These are phyloP conservation scores for Pseudogymnoascus sp. DNA, from an alignment of 2,329 filamentous ascomycete species.

Conservation along the genomic window DNA sequence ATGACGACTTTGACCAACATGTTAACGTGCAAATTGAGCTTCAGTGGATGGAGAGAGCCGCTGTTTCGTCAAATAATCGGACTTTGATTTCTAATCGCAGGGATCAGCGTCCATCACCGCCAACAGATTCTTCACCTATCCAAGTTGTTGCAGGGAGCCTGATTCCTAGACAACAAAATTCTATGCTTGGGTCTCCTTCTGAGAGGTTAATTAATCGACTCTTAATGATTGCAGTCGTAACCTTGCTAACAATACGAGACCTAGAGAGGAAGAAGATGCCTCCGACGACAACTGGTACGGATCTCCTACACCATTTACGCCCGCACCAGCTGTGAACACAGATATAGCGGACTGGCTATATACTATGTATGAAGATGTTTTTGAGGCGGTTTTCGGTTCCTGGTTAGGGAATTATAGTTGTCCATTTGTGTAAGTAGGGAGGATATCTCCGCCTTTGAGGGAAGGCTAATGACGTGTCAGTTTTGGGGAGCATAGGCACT, in stretches of 20 bases:
- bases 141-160: background rate
- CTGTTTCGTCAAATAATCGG: background rate
- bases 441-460: background rate
- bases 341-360: background rate
- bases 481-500: background rate
- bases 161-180: background rate
- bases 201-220: background rate
- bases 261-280: background rate
- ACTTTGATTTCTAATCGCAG: background rate
- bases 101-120: background rate
- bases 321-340: background rate
- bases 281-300: background rate
- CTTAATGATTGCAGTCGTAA: background rate
- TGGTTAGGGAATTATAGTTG: conserved; percentile 38
- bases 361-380: conserved; percentile 17
- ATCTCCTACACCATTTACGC: background rate
- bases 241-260: background rate
- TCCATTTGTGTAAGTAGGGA: conserved; percentile 33
- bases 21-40: background rate
- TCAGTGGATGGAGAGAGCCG: background rate
- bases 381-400: conserved; percentile 36
- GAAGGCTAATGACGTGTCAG: background rate
- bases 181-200: background rate
- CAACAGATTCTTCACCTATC: background rate
- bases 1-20: background rate